These are phyloP conservation scores for Inonotus obliquus DNA, from an alignment of 1,284 basidiomycete genomes.

Conservation along the genomic window DNA sequence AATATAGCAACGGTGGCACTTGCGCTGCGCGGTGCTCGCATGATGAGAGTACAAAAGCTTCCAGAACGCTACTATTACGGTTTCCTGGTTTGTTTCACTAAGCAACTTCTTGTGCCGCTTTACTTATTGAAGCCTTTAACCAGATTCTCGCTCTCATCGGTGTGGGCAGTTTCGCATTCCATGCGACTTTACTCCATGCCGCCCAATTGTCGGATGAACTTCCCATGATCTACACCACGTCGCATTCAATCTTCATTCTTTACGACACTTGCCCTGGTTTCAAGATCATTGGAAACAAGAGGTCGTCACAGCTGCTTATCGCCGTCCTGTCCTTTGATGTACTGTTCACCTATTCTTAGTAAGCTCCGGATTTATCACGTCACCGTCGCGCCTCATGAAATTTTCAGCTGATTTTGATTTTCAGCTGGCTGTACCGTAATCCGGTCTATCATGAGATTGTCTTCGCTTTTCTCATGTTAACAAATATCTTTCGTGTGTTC, in stretches of 20 bases:
- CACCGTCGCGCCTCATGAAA: background rate
- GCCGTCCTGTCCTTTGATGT: slow-evolving; percentile 42
- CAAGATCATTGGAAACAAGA: slow-evolving; percentile 29
- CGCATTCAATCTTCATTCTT: slow-evolving; percentile 48
- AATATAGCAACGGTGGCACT: slow-evolving; percentile 53
- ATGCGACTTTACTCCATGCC: slow-evolving; percentile 62
- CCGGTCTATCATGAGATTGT: slow-evolving; percentile 65
- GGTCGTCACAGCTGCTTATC: slow-evolving; percentile 33
- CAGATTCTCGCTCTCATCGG: slow-evolving; percentile 60
- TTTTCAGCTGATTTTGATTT: background rate
- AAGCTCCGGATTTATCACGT: slow-evolving; percentile 24
- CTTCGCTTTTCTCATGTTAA: slow-evolving; percentile 49
- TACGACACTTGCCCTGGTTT: slow-evolving; percentile 56
- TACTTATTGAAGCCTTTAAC: background rate
- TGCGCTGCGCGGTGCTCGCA: slow-evolving; percentile 40
- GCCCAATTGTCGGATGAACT: slow-evolving; percentile 68
- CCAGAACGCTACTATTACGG: slow-evolving; percentile 49
- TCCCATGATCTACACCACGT: slow-evolving; percentile 63
- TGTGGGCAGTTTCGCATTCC: slow-evolving; percentile 62
- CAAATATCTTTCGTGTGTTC: slow-evolving; percentile 39
- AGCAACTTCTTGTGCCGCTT: background rate
- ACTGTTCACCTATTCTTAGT: slow-evolving; percentile 64
- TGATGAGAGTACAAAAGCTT: slow-evolving; percentile 36
- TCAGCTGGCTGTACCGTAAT: slow-evolving; percentile 52
- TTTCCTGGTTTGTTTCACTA: slow-evolving; percentile 40